Base-by-base conservation (phyloP, 192 early-diverging fungal genomes). In the Linnemannia hyalina region DNA sequence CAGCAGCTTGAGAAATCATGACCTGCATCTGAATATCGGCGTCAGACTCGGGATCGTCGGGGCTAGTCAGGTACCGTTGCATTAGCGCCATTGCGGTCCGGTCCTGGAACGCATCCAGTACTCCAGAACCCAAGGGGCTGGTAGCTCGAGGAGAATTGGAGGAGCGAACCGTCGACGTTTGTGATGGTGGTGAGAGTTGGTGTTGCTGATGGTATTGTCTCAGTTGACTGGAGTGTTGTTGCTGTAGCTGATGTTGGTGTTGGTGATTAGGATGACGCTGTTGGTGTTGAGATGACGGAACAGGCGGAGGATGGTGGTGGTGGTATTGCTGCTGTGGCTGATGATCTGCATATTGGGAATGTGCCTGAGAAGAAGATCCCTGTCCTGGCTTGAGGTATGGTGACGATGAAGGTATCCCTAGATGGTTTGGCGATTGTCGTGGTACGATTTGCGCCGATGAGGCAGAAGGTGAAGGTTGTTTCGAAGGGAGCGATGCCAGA, bases 1-100 rank as follows among this genome's bases (percentile, higher is more conserved):
- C 84, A 0, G 92, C 81, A 0, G 93, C 91, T 49, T 92, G 90
- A 15, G 91, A 90, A 7, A 94, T 80, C 70, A 92, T 70, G 11
- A 91, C 75, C 75, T 90, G 90, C 44, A 90, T 81, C 16, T 90
- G 60, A 82, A 89, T 83, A 47, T 92, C 91, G 22, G 77, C 82
- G 13, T 83, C 80, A 6, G 89, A 87, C 23, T 88, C 90, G 6
- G 84, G 84, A 65, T 86, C 84, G 20, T 81, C 79, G 6, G 84
- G 84, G 0, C 49, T 54, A 26, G 70, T 79, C 84, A 79, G 35
- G 42, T 78, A 78, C 41, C 44, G 70, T 29, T 86, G 84, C 84
- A 86, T 86, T 23, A 86, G 44, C 29, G 76, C 55, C 84, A 86
- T 86, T 11, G 84, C 84, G 26, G 79, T 86, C 10, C 84, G 42